phyloP scores from a whole-genome alignment of 2,329 filamentous ascomycete species.

The Fusarium agapanthi region DNA sequence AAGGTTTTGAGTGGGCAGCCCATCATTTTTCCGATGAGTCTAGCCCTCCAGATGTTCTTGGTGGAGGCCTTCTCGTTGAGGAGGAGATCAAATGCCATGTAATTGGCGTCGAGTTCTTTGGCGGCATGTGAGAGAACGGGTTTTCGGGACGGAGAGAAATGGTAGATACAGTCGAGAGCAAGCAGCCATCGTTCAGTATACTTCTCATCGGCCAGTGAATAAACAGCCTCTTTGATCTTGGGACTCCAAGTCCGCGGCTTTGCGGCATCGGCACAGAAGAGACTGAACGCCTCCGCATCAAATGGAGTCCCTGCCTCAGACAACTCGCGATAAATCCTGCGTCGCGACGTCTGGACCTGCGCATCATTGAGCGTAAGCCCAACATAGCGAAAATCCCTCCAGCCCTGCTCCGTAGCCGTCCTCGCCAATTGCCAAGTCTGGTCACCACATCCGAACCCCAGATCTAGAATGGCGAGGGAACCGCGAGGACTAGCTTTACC shows the following conservation, averaged over 20 bases:
- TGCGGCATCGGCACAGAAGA: conserved; percentile 61
- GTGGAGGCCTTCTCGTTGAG: conserved; percentile 45
- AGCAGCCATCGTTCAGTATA: conserved; percentile 58
- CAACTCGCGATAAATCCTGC: conserved; percentile 38
- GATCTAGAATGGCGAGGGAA: conserved; percentile 56
- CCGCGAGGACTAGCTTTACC: conserved; percentile 1
- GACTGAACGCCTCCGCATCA: conserved; percentile 39
- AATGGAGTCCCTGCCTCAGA: not conserved
- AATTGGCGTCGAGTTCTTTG: conserved; percentile 53
- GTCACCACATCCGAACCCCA: conserved; percentile 68
- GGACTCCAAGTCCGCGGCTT: conserved; percentile 54
- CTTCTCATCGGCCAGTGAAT: conserved; percentile 36
- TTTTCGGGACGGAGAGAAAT: conserved; percentile 62
- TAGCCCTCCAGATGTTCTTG: conserved; percentile 47
- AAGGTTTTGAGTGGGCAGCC: conserved; percentile 60
- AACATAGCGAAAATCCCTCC: conserved; percentile 54
- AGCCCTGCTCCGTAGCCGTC: conserved; percentile 32
- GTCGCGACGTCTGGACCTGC: conserved; percentile 54
- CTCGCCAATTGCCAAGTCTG: conserved; percentile 59
- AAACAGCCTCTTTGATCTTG: conserved; percentile 37
- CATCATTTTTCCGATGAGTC: conserved; percentile 56
- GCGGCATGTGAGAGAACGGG: conserved; percentile 55
- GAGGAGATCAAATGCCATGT: conserved; percentile 66
- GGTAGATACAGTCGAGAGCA: conserved; percentile 65
- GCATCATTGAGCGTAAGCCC: conserved; percentile 60